These are phyloP conservation scores for Pyronema omphalodes DNA, from an alignment of 495 filamentous ascomycete genomes.

Conservation along the genomic window DNA sequence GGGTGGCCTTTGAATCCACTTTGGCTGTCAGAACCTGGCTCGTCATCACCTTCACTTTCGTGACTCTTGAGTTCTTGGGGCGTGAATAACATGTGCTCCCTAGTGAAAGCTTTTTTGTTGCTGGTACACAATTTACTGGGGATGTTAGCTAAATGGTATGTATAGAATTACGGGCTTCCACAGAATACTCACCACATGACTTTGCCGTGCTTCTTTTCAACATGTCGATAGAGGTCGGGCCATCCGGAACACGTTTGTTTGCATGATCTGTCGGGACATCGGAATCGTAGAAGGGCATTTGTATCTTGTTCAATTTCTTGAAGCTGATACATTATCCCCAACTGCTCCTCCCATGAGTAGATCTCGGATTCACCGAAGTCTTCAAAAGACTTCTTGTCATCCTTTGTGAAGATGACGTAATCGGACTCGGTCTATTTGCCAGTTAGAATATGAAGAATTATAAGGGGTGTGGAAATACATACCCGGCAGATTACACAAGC, in stretches of 20 bases:
- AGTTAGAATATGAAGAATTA: slow-evolving; percentile 15
- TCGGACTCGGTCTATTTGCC: slow-evolving; percentile 47
- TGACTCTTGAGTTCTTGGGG: slow-evolving; percentile 63
- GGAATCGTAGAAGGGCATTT: slow-evolving; percentile 70
- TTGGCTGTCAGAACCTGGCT: slow-evolving; percentile 76
- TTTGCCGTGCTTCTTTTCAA: slow-evolving; percentile 58
- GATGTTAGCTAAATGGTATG: neutral
- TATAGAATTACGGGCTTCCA: neutral
- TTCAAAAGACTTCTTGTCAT: slow-evolving; percentile 57
- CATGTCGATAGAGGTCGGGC: slow-evolving; percentile 85
- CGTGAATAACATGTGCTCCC: slow-evolving; percentile 86
- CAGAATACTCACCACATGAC: slow-evolving; percentile 55
- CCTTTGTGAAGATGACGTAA: slow-evolving; percentile 81
- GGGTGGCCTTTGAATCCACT: slow-evolving; percentile 94
- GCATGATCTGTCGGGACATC: slow-evolving; percentile 71
- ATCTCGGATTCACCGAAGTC: slow-evolving; percentile 61
- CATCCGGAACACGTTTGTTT: slow-evolving; percentile 81
- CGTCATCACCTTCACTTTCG: slow-evolving; percentile 78
- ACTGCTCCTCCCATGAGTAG: slow-evolving; percentile 52
- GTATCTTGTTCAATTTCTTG: slow-evolving; percentile 77
- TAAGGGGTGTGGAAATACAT: slow-evolving; percentile 23
- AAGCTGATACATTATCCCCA: slow-evolving; percentile 79
- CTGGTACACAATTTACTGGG: slow-evolving; percentile 66
- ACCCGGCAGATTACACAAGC: slow-evolving; percentile 86
- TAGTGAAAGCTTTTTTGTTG: slow-evolving; percentile 95